Percentiles rank a stretch among this genome's conserved stretches.
These are phyloP conservation scores for Aspergillus baeticus DNA, from an alignment of 495 filamentous ascomycete genomes.

Conservation along the genomic window DNA sequence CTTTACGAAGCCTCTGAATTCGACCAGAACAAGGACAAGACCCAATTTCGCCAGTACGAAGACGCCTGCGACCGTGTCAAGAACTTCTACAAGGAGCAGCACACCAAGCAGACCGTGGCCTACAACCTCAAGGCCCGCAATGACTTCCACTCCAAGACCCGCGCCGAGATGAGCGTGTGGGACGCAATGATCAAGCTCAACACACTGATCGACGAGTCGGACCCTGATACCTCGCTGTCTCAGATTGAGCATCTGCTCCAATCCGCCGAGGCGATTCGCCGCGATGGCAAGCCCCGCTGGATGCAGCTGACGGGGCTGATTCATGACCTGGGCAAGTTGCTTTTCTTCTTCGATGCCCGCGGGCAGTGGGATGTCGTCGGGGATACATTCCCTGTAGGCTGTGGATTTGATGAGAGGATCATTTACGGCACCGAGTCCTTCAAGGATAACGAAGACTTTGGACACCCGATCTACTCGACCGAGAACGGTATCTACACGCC, in stretches of 20 bases:
- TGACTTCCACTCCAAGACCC: slow-evolving; percentile 62
- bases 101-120: slow-evolving; percentile 79
- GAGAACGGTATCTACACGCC: slow-evolving; percentile 75
- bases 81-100: slow-evolving; percentile 80
- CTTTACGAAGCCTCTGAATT: slow-evolving; percentile 66
- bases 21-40: slow-evolving; percentile 77
- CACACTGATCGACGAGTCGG: slow-evolving; percentile 82
- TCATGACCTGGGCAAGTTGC: slow-evolving; percentile 85
- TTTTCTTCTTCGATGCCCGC: slow-evolving; percentile 77
- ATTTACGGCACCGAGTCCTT: slow-evolving; percentile 77
- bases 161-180: slow-evolving; percentile 81
- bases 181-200: slow-evolving; percentile 88
- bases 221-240: slow-evolving; percentile 80
- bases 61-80: slow-evolving; percentile 76
- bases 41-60: slow-evolving; percentile 76
- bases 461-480: slow-evolving; percentile 65
- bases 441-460: slow-evolving; percentile 64
- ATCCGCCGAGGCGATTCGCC: slow-evolving; percentile 80
- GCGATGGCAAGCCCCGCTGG: slow-evolving; percentile 88
- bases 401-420: slow-evolving; percentile 70
- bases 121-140: slow-evolving; percentile 78
- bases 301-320: slow-evolving; percentile 89
- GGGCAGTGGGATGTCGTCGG: slow-evolving; percentile 94
- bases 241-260: slow-evolving; percentile 90
- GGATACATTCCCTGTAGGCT: slow-evolving; percentile 90